Evolutionary conservation across 257 asterid genomes (phyloP).

Genomic region (Euphrasia confusa): DNA sequence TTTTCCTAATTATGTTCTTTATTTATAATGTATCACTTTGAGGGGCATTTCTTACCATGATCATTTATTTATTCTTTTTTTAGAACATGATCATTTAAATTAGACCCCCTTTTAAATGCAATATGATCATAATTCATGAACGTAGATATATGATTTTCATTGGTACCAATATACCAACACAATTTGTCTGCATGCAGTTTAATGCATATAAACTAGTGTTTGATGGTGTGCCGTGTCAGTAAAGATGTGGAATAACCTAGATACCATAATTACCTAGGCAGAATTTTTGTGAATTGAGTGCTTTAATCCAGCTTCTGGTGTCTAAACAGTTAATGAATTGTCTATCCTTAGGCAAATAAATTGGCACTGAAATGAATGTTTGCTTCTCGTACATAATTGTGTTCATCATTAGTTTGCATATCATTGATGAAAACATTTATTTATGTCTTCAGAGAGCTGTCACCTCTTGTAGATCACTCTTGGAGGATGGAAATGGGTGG

Average conservation of each 20-base stretch:
- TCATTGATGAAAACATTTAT: slow-evolving; percentile 21
- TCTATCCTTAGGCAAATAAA: slow-evolving; percentile 21
- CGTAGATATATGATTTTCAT: slow-evolving; percentile 2
- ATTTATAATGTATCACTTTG: slow-evolving; percentile 4
- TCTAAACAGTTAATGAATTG: slow-evolving; percentile 13
- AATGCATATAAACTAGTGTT: slow-evolving; percentile 4
- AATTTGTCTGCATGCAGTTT: slow-evolving; percentile 7
- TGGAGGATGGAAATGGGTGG: slow-evolving; percentile 99
- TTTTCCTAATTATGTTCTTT: slow-evolving; percentile 16
- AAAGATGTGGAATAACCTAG: slow-evolving; percentile 10
- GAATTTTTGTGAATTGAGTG: neutral
- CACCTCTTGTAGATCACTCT: slow-evolving; percentile 74
- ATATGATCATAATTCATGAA: slow-evolving; percentile 5
- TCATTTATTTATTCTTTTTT: neutral
- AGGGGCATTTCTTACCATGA: slow-evolving; percentile 10
- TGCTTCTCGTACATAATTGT: slow-evolving; percentile 3
- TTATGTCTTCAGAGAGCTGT: slow-evolving; percentile 58
- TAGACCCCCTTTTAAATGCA: slow-evolving; percentile 9
- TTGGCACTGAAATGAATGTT: slow-evolving; percentile 14
- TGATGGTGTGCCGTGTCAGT: slow-evolving; percentile 13
- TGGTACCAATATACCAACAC: slow-evolving; percentile 4
- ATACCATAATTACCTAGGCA: neutral
- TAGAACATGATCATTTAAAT: neutral
- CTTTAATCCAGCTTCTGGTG: neutral
- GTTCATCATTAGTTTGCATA: neutral